phyloP scores from a whole-genome alignment of 2,329 filamentous ascomycete species.

The Clonostachys rosea region DNA sequence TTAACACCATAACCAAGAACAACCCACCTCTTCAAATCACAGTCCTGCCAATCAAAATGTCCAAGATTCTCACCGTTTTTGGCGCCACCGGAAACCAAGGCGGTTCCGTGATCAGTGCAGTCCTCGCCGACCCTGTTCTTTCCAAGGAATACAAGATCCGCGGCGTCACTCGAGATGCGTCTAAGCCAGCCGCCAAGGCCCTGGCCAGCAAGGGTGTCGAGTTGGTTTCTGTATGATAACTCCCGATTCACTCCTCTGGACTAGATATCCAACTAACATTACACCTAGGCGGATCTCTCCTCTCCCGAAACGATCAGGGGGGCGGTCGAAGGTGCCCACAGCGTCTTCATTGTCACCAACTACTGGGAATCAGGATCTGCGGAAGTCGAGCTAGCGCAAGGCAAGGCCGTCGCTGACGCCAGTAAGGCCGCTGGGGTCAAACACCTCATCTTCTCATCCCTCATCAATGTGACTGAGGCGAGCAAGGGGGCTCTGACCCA shows the following conservation, averaged over 20 bases:
- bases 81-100: constrained; percentile 46
- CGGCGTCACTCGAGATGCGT: constrained; percentile 37
- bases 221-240: constrained; percentile 25
- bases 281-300: constrained; percentile 31
- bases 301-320: constrained; percentile 23
- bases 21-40: no score
- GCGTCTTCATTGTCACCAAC: constrained; percentile 35
- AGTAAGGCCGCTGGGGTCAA: constrained; percentile 34
- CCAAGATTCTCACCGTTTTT: constrained; percentile 33
- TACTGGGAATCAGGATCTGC: constrained; percentile 25
- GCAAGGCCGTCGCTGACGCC: constrained; percentile 39
- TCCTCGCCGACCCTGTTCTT: constrained; percentile 39
- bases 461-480: constrained; percentile 28
- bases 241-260: neutral
- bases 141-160: constrained; percentile 37
- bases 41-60: no score
- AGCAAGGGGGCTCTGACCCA: constrained; percentile 27
- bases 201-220: constrained; percentile 35
- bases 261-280: constrained; percentile 1
- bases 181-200: constrained; percentile 29
- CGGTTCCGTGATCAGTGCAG: constrained; percentile 34
- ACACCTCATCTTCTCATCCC: constrained; percentile 40
- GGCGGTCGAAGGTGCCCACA: constrained; percentile 33
- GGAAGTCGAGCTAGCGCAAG: constrained; percentile 31
- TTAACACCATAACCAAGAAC: no score